Evolutionary conservation across 805 yeast genomes (phyloP).

Genomic region (Candida railenensis): DNA sequence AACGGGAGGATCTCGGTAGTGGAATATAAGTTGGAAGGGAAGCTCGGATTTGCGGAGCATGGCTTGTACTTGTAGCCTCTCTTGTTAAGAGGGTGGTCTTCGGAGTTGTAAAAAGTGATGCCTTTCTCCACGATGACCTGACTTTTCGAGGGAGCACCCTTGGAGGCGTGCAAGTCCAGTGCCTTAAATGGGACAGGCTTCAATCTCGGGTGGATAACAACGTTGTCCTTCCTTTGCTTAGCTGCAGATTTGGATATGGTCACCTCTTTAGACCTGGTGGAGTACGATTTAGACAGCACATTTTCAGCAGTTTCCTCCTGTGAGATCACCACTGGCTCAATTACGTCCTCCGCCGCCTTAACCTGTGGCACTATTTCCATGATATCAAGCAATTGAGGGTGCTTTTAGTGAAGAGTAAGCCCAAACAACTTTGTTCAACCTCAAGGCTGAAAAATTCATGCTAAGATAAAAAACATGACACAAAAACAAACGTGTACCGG

Average conservation of each 20-base stretch:
- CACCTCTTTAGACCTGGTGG: slow-evolving; percentile 26
- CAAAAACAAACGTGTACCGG: too few relatives aligned
- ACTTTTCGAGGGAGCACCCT: slow-evolving; percentile 5
- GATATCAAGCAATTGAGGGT: neutral
- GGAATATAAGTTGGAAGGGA: slow-evolving; percentile 59
- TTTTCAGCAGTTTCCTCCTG: neutral
- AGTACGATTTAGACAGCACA: slow-evolving; percentile 8
- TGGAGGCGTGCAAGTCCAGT: slow-evolving; percentile 13
- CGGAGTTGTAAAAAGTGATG: slow-evolving; percentile 43
- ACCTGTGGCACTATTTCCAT: neutral
- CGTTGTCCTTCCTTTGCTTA: slow-evolving; percentile 28
- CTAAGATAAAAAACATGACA: neutral
- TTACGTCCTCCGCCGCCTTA: neutral
- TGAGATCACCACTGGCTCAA: neutral
- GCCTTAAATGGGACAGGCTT: slow-evolving; percentile 32
- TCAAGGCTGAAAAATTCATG: neutral
- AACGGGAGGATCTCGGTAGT: slow-evolving; percentile 75
- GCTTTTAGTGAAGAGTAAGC: too few relatives aligned
- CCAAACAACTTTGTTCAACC: too few relatives aligned
- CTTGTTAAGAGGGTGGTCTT: slow-evolving; percentile 79
- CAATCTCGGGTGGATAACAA: slow-evolving; percentile 32
- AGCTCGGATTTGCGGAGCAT: slow-evolving; percentile 67
- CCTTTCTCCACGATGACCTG: slow-evolving; percentile 10
- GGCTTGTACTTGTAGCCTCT: slow-evolving; percentile 80
- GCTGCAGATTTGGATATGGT: slow-evolving; percentile 16